Evolutionary conservation across 1,284 basidiomycete species (phyloP).

Genomic region (Ganoderma resinaceum): DNA sequence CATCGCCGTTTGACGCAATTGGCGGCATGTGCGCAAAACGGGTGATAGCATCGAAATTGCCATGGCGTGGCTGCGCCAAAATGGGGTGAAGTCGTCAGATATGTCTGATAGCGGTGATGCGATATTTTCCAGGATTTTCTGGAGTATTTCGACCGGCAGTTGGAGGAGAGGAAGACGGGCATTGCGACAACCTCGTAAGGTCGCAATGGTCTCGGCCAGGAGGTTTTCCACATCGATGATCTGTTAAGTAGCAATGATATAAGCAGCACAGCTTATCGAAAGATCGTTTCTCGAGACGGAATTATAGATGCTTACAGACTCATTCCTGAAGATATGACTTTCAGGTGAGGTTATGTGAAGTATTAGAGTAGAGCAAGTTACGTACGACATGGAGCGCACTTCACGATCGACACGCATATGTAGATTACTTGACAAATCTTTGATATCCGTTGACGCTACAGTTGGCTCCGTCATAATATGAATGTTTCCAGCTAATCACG

Average conservation of each 20-base stretch:
- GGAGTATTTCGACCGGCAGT: neutral
- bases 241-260: neutral
- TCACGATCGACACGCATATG: neutral
- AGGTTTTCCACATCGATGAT: neutral
- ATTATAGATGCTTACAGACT: neutral
- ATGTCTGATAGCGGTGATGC: neutral
- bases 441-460: neutral
- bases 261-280: neutral
- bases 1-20: neutral
- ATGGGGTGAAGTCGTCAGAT: neutral
- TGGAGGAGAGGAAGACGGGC: neutral
- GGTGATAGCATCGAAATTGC: neutral
- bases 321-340: neutral
- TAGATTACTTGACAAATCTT: neutral
- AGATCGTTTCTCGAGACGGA: neutral
- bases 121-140: neutral
- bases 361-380: neutral
- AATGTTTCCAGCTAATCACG: too few species aligned
- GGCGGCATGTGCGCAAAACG: neutral
- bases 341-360: neutral
- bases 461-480: neutral
- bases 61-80: neutral
- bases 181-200: neutral
- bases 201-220: neutral
- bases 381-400: neutral